Base-by-base conservation (phyloP, 345 rosid genomes). In the Lepidium sativum region DNA sequence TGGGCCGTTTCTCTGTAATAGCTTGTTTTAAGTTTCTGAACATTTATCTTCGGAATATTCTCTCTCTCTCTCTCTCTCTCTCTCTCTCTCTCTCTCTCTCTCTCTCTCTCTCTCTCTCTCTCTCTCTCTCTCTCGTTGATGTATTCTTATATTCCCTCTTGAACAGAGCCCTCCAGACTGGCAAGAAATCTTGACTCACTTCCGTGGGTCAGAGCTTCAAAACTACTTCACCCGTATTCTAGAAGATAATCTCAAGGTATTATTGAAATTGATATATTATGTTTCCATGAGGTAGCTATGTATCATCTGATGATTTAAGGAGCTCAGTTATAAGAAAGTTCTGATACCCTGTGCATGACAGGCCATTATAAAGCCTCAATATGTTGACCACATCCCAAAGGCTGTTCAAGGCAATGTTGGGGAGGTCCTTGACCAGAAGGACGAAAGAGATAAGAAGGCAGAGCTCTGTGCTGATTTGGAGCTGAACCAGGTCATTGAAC, bases 311-410 rank as follows among this genome's bases (percentile, higher is more conserved):
- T 41, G 41, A 27, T 37, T 55, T 13, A 55, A 37, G 20, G 8
- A 52, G 50, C 50, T 40, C 27, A 29, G n/a, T 34, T 3, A 25
- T 15, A 1, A 39, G 8, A 11, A 52, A 43, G 62, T 50, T 73
- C 23, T 38, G 39, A 20, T 59, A 23, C 17, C 43, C 20, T 53
- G 8, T 58, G 32, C 64, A 62, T 44, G 56, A 13, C 80, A 91
- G 99, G 97, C 94, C 48, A 88, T 88, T 31, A 95, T 95, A 57
- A 95, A 91, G 78, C 98, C 99, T n/a, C 99, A 91, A 67, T 88
- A 91, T 72, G 97, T 95, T 9, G 99, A 95, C 79, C 91, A 95
- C 78, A 95, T 95, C 65, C 97, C 95, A 59, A 91, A 82, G 77
- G 96, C 96, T 54, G 96, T 91, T 63, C 88, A 80, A 57, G 99